Evolutionary conservation across 2,329 filamentous ascomycete genomes (phyloP), one percentile per base, ranked within the genome.

Genomic region (Rutstroemia sydowiana): DNA sequence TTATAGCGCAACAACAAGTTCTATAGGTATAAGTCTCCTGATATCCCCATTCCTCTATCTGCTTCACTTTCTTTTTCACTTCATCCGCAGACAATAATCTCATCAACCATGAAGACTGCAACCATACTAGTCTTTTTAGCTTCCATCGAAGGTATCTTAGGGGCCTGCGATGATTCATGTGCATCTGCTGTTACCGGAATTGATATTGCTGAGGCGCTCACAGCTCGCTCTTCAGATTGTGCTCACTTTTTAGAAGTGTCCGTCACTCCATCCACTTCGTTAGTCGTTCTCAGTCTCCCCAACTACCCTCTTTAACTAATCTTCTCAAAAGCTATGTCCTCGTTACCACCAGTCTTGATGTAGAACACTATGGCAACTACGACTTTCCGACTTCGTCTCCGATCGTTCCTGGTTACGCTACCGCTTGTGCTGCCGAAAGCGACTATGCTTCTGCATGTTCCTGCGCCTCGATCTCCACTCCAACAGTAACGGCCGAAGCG

Each of bases 221-320:
- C 37, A 14, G 49, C n/a, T 32, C 45, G 51, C 28, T 49, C 51
- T 23, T n/a, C 18, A 6, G 51, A 53, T 44, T 53, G 51, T 26
- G 39, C 23, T 9, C 10, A 23, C 1, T 48, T 43, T 9, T 13
- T 53, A 6, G 30, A 30, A 10, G 21, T 26, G 16, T 49, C 45
- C 11, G n/a, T 48, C 21, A 53, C 51, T 6, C 51, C 51, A 3
- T 39, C 18, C 39, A 31, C 51, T n/a, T 36, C 39, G 51, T 53
- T 36, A 21, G 51, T 52, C 23, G 23, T 4, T 11, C 20, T 23
- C n/a, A 13, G n/a, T 16, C 5, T 13, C 13, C 10, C 28, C 40
- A 14, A n/a, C 11, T 6, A 18, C 41, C 42, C 18, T 28, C 5
- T 3, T 30, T 45, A 28, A 50, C 28, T 23, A 3, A 20, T 10